Base-by-base conservation (phyloP, 176 grass and related monocot species). In the Raddia distichophylla region DNA sequence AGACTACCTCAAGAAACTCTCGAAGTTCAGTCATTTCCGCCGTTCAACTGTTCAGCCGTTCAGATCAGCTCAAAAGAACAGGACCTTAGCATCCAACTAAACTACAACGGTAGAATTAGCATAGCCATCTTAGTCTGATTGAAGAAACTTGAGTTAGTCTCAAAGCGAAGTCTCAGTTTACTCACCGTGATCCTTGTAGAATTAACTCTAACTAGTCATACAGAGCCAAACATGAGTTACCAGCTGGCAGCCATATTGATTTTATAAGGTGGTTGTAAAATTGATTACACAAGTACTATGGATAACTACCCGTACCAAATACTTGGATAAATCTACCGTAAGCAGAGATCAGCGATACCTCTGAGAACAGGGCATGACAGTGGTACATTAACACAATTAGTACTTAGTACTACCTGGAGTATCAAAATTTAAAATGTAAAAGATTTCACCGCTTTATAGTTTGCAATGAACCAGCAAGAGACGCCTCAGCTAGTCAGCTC, bases 231-330 rank as follows among this genome's bases (percentile, higher is more conserved):
- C 10, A 69, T 62, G 66, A 76, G 66, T 3, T 69, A 53, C 5
- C 48, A 40, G 37, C 37, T 5, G 37, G 37, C 44, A 60, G 10
- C 18, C 2, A 12, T 56, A 86, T 58, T 57, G 77, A 74, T 67
- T 60, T 14, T 61, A n/a, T 33, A 62, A n/a, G 55, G 54, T 69
- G 62, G 78, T 63, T 76, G 34, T 33, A 16, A 16, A 87, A 65
- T 50, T 65, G 49, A 87, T 71, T 19, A n/a, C 13, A 5, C n/a
- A 37, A 71, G 35, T 56, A 19, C 34, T 7, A 8, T 2, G 22
- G 40, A 63, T 35, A 69, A 4, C 44, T 20, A 43, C 8, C 2
- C 0, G 0, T 33, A 62, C 33, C n/a, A 61, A 32, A 70, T n/a
- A 5, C 5, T 20, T 42, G 27, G 27, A 2, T 13, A 16, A 70